Conservation (phyloP, 2,329 filamentous ascomycete species). For the Simplicillium sp. region DNA sequence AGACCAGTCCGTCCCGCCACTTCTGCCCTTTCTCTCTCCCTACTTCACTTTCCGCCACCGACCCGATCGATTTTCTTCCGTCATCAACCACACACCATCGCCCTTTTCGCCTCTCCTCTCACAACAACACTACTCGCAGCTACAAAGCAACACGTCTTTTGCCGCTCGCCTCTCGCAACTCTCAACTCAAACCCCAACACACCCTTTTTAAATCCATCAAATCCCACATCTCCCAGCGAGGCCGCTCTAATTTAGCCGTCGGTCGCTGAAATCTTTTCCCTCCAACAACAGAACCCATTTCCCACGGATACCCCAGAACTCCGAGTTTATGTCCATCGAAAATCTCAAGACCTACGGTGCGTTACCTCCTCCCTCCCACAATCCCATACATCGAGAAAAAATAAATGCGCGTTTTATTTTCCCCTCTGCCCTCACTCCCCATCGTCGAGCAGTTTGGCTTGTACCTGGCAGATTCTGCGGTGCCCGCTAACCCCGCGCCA, state of each 20-base stretch:
- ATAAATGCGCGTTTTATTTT: not conserved
- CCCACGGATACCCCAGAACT: slow-evolving; percentile 51
- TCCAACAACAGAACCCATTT: slow-evolving; percentile 37
- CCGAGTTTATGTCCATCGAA: slow-evolving; percentile 98
- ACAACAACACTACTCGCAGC: slow-evolving; percentile 7
- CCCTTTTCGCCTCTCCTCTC: not conserved
- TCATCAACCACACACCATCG: slow-evolving; percentile 6
- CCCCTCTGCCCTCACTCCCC: not conserved
- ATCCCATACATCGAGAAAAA: not conserved
- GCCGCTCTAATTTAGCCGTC: slow-evolving; percentile 34
- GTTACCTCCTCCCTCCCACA: slow-evolving; percentile 23
- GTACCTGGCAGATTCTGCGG: not conserved
- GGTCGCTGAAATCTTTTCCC: slow-evolving; percentile 35
- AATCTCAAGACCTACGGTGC: slow-evolving; percentile 93
- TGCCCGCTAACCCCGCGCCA: slow-evolving; percentile 3
- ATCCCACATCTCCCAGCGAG: slow-evolving; percentile 31
- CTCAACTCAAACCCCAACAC: slow-evolving; percentile 6
- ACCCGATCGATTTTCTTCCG: slow-evolving; percentile 10
- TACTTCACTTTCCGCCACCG: slow-evolving; percentile 2
- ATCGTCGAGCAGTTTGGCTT: not conserved
- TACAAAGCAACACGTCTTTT: slow-evolving; percentile 3
- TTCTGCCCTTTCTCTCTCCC: not conserved
- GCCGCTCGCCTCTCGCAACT: not conserved
- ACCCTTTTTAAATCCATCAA: slow-evolving; percentile 9
- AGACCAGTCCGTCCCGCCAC: too few species aligned